Conservation (phyloP, 805 yeast genomes). For the Peterozyma toletana region DNA sequence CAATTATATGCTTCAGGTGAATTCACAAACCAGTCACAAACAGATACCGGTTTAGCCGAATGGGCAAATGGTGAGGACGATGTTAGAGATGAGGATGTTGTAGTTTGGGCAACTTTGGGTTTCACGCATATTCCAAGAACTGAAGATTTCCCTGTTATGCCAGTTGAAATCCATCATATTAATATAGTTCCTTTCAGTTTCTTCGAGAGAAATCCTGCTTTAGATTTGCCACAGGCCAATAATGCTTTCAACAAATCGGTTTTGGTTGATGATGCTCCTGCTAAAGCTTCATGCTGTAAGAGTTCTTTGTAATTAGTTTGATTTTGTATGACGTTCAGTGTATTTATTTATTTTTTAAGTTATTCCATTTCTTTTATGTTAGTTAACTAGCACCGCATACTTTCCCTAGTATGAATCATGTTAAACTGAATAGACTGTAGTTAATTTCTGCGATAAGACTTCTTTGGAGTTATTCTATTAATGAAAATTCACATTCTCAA, state of each 20-base stretch:
- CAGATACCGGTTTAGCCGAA: constrained; percentile 60
- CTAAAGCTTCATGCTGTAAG: background rate
- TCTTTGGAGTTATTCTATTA: too few species aligned
- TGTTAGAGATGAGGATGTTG: constrained; percentile 69
- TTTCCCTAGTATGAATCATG: too few species aligned
- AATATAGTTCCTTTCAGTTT: constrained; percentile 65
- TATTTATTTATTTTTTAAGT: too few species aligned
- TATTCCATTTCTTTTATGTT: too few species aligned
- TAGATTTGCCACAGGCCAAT: constrained; percentile 68
- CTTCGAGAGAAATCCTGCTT: constrained; percentile 71
- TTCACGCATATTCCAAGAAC: constrained; percentile 78
- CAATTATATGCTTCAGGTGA: constrained; percentile 78
- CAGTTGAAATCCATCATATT: constrained; percentile 69
- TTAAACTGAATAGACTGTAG: too few species aligned
- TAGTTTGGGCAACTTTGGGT: constrained; percentile 78
- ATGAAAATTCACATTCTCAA: too few species aligned
- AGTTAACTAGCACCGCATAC: too few species aligned
- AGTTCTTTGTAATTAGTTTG: background rate
- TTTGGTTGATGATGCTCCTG: constrained; percentile 21
- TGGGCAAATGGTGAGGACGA: constrained; percentile 65
- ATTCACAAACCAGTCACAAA: constrained; percentile 73
- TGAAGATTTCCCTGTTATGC: constrained; percentile 89
- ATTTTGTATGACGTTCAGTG: too few species aligned
- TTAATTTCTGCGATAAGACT: too few species aligned
- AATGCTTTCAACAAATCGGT: constrained; percentile 62